phyloP scores from a whole-genome alignment of 257 asterid species.

The Fraxinus anomala region DNA sequence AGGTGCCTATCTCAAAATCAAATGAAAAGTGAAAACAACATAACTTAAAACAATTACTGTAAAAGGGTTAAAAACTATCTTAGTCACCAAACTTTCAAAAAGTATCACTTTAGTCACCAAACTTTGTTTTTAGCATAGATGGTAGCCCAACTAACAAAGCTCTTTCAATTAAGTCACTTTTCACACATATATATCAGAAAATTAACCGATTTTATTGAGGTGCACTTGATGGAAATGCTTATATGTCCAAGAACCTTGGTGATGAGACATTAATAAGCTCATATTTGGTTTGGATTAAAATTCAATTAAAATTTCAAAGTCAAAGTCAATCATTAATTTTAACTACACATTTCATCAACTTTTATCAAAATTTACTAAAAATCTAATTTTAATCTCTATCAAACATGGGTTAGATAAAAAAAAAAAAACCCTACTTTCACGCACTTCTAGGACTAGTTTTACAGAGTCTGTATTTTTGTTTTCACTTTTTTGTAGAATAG shows the following conservation, averaged over 20 bases:
- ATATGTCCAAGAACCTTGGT: not conserved
- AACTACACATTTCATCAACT: no score
- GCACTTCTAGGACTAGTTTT: no score
- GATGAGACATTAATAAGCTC: not conserved
- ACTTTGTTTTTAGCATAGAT: not conserved
- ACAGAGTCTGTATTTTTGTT: no score
- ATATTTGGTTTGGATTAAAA: no score
- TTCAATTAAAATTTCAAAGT: no score
- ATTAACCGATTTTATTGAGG: no score
- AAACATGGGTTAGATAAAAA: no score
- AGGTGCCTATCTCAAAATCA: conserved; percentile 25
- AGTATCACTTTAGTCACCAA: not conserved
- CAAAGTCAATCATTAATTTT: no score
- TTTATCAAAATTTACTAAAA: no score
- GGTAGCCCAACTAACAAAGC: not conserved
- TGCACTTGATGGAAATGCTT: no score
- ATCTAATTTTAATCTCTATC: no score
- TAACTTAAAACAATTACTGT: not conserved
- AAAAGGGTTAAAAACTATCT: not conserved
- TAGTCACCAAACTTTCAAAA: not conserved
- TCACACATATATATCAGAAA: not conserved
- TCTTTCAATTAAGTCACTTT: not conserved
- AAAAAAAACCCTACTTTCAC: not conserved
- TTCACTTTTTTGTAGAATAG: no score
- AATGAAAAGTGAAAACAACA: conserved; percentile 27